Evolutionary conservation across 2,329 filamentous ascomycete species (phyloP), one percentile per base, ranked within the genome.

Genomic region (Colletotrichum salicis): DNA sequence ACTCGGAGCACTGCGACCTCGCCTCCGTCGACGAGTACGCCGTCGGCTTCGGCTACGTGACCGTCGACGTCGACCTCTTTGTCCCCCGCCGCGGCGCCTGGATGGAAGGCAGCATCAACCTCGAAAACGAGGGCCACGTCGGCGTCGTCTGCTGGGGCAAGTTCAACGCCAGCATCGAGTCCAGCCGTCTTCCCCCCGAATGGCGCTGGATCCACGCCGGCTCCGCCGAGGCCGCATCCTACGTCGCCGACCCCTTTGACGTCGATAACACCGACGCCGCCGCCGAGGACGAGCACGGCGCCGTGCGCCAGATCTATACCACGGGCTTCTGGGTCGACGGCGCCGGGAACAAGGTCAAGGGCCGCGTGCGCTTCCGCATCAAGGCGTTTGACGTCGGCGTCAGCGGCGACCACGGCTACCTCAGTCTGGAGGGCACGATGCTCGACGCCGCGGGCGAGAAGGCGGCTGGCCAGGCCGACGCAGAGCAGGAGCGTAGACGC

Each of bases 371-470:
- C 64, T 97, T 97, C 82, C 88, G 91, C 74, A 94, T 98, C 78
- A 91, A 92, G 75, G 94, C 97, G 79, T 94, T 96, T 74, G 95
- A 98, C 76, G 92, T 93, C 1, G 92, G 91, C 33, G 88, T 91
- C 58, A 94, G 93, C 74, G 90, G 91, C 64, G 90, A 92, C 76
- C 92, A 92, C 72, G 94, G 93, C 12, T 96, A 96, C 79, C 83
- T 97, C 72, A 95, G 92, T 76, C 91, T 98, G 73, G 93, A 96
- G 80, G 96, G 95, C 31, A 97, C 94, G n/a, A 92, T 97, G 88
- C 83, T 97, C 61, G 86, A 87, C 58, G 88, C 88, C 55, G 88
- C 89, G 24, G 91, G 91, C 29, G 94, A 97, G 82, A 84, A 83
- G 75, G 83, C 84, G 31, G 83, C 93, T 0, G 78, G 84, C 22